Conservation (phyloP, 2,329 filamentous ascomycete genomes). For the Acrocalymma vagum region DNA sequence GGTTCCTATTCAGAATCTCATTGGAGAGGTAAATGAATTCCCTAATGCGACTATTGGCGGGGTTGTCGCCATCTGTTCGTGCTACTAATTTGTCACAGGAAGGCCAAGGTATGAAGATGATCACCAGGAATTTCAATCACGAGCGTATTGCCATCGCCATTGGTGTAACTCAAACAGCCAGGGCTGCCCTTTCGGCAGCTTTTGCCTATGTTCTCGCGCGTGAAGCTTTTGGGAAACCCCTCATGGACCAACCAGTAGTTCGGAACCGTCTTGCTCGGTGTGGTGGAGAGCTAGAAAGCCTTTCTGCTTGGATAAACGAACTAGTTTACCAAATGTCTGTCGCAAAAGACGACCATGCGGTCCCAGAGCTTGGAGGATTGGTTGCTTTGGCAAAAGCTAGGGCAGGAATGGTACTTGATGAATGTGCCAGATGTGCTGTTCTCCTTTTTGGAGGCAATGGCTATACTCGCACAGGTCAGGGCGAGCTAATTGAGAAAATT, state of each 20-base stretch:
- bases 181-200: slow-evolving; percentile 64
- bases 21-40: too few species aligned
- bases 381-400: slow-evolving; percentile 75
- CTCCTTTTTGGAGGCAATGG: slow-evolving; percentile 75
- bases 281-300: slow-evolving; percentile 69
- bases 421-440: slow-evolving; percentile 71
- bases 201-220: slow-evolving; percentile 68
- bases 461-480: slow-evolving; percentile 70
- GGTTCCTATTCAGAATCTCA: slow-evolving; percentile 71
- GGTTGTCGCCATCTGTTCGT: too few species aligned
- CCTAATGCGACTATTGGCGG: too few species aligned
- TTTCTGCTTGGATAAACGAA: slow-evolving; percentile 75
- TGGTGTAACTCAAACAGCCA: slow-evolving; percentile 65
- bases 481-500: slow-evolving; percentile 69
- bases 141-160: slow-evolving; percentile 73
- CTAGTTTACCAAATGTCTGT: too few species aligned
- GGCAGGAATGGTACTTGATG: slow-evolving; percentile 71
- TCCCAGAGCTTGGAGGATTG: slow-evolving; percentile 72
- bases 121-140: slow-evolving; percentile 79
- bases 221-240: slow-evolving; percentile 68
- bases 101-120: slow-evolving; percentile 72
- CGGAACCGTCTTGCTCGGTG: slow-evolving; percentile 72
- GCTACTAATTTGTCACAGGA: too few species aligned
- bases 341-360: too few species aligned
- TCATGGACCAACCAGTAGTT: slow-evolving; percentile 76